A percentile compares a stretch with the other conserved stretches of the same genome.
Conservation (phyloP, 1,139 yeast species). For the Suhomyces kunorum region DNA sequence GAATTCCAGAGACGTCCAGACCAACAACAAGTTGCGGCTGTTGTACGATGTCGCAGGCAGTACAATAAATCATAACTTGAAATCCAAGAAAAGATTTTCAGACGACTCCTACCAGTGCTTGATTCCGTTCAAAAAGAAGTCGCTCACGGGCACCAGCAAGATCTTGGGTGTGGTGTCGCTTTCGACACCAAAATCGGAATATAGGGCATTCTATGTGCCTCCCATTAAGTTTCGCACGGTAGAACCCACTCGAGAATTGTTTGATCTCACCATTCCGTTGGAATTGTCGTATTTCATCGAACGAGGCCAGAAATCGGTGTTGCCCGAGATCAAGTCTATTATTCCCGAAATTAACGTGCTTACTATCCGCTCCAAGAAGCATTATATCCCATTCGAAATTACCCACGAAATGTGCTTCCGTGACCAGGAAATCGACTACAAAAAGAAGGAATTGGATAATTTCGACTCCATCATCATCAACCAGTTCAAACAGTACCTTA, state of each 20-base stretch:
- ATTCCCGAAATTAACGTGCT: constrained; percentile 35
- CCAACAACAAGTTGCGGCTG: constrained; percentile 33
- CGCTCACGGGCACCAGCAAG: constrained; percentile 38
- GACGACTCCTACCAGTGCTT: constrained; percentile 37
- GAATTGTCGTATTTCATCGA: constrained; percentile 37
- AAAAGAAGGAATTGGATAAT: constrained; percentile 26
- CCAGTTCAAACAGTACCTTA: constrained; percentile 32
- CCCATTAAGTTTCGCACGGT: constrained; percentile 30
- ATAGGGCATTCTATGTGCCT: constrained; percentile 35
- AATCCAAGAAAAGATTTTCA: constrained; percentile 20
- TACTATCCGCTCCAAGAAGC: constrained; percentile 34
- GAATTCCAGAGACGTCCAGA: constrained; percentile 20
- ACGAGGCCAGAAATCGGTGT: constrained; percentile 5
- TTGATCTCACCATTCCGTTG: constrained; percentile 36
- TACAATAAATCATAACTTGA: constrained; percentile 20
- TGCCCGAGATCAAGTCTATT: constrained; percentile 35
- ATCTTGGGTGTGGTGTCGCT: constrained; percentile 38
- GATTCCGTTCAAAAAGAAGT: constrained; percentile 37
- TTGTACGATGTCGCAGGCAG: constrained; percentile 30
- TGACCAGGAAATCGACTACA: constrained; percentile 26
- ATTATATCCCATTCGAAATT: constrained; percentile 42
- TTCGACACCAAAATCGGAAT: constrained; percentile 38
- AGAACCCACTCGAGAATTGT: constrained; percentile 14
- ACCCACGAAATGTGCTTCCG: constrained; percentile 41
- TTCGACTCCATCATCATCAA: constrained; percentile 37